These are phyloP conservation scores for Laetiporus sulphureus DNA, from an alignment of 1,284 basidiomycete species.

Conservation along the genomic window DNA sequence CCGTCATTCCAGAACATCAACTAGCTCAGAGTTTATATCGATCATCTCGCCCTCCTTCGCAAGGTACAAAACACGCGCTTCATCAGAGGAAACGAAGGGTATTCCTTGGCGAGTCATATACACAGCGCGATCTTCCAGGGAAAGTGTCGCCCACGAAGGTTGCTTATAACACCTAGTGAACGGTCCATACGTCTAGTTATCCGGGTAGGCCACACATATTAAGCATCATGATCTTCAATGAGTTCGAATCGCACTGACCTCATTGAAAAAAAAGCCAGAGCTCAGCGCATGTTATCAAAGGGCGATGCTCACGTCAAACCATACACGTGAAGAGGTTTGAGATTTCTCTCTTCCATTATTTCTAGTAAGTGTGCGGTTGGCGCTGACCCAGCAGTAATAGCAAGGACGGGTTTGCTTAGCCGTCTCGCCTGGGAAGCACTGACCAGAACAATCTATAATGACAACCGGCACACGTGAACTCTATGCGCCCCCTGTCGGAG, in stretches of 20 bases:
- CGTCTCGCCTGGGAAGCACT: slow-evolving; percentile 61
- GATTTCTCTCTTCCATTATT: slow-evolving; percentile 68
- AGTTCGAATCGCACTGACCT: slow-evolving; percentile 21
- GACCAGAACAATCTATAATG: slow-evolving; percentile 75
- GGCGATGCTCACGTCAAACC: slow-evolving; percentile 62
- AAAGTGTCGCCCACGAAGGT: slow-evolving; percentile 50
- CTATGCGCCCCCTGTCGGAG: too few species aligned
- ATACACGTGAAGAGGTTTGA: slow-evolving; percentile 79
- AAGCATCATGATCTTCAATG: too few species aligned
- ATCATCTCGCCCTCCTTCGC: slow-evolving; percentile 32
- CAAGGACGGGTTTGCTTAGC: slow-evolving; percentile 46
- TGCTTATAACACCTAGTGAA: slow-evolving; percentile 72
- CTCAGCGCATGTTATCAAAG: neutral
- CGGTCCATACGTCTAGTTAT: slow-evolving; percentile 80
- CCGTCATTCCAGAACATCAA: slow-evolving; percentile 82
- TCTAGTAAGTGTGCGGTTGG: slow-evolving; percentile 82
- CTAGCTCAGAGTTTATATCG: slow-evolving; percentile 37
- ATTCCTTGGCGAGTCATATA: slow-evolving; percentile 80
- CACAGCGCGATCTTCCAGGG: slow-evolving; percentile 64
- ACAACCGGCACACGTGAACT: too few species aligned
- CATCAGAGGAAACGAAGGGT: slow-evolving; percentile 68
- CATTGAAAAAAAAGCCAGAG: slow-evolving; percentile 15
- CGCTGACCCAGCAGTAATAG: slow-evolving; percentile 80
- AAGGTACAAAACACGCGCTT: slow-evolving; percentile 67
- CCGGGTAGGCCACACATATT: too few species aligned